Evolutionary conservation across 2,329 filamentous ascomycete species (phyloP), one percentile per base, ranked within the genome.

Genomic region (Trichoderma atroviride): DNA sequence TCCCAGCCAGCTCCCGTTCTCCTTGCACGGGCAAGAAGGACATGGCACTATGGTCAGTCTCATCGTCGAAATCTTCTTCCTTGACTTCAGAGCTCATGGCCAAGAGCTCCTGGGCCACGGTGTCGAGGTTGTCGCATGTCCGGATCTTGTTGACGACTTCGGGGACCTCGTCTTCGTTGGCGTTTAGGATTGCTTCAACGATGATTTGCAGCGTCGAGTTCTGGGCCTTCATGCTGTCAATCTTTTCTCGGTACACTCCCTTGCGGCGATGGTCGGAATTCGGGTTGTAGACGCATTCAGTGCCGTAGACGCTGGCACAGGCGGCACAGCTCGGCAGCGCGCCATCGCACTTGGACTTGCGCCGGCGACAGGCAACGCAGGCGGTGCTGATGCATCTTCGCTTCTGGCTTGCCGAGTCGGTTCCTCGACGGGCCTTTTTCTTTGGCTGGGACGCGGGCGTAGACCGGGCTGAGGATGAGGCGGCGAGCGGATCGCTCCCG

Each of bases 231-330:
- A 95, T 86, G 76, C 88, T 93, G 79, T 97, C 94, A 29, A 92
- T 89, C 79, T 97, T 96, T 80, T 97, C 94, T 76, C 95, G 94
- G 80, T 98, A 98, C 60, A 98, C 96, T 70, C 96, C 96, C 79
- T 98, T 98, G 62, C 96, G 91, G 61, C 96, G 91, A 79, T 97
- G 94, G 79, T 99, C 96, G 70, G 94, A 97, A 77, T 94, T 96
- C 4, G 94, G 95, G 77, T 98, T 95, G 84, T 98, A 98, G 73
- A 97, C 86, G 79, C 96, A 97, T 81, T 92, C 89, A 71, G 92
- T 96, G 71, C 89, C 88, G 78, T 99, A 98, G 67, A 98, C 95
- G 74, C 94, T 97, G 71, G 92, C 89, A 81, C 96, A 99, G n/a
- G 96, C 95, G 9, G 95, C 95, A 78, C 96, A 98, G 75, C 92